Evolutionary conservation across 495 filamentous ascomycete genomes (phyloP), one percentile per base, ranked within the genome.

Genomic region (Lophiostoma macrostomum): DNA sequence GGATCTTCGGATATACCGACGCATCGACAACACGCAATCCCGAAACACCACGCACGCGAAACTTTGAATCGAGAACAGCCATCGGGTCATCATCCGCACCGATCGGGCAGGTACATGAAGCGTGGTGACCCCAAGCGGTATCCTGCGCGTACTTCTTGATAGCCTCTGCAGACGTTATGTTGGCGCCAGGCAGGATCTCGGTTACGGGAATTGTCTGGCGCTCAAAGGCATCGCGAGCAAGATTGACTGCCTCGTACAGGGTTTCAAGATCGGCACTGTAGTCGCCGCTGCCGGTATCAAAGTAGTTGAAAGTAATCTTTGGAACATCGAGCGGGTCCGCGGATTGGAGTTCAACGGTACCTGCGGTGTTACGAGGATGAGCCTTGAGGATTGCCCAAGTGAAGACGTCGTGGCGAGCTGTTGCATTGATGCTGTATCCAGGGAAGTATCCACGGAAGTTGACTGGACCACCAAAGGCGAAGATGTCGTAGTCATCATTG

Each of bases 381-480:
- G 53, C 42, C 43, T 65, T 65, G 34, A 64, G 44, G 10, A 48
- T 42, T 7, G 39, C 47, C 50, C 55, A 60, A 4, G 65, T 66
- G 68, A 72, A 77, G 56, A 64, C 55, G 37, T 73, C 61, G 43
- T 72, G 61, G 29, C 70, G 42, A 31, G 54, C 28, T 22, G 28
- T 64, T 41, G 45, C 69, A 55, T 54, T 66, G 48, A 24, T 48
- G 45, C 35, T 58, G 54, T 32, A 79, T 1, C 68, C 70, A 1
- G 74, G 75, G 59, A 62, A 80, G 47, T 79, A 80, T 35, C 74
- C 77, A 43, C 67, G 69, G 70, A 83, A 81, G 20, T 75, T 65
- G 29, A 74, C 68, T 4, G 78, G 76, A 3, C 73, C 75, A 38
- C 79, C 75, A 55, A 77, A 78, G 18, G 77, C 65, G 56, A 80